Conservation (phyloP, 768 basidiomycete genomes). For the Pholiota molesta region DNA sequence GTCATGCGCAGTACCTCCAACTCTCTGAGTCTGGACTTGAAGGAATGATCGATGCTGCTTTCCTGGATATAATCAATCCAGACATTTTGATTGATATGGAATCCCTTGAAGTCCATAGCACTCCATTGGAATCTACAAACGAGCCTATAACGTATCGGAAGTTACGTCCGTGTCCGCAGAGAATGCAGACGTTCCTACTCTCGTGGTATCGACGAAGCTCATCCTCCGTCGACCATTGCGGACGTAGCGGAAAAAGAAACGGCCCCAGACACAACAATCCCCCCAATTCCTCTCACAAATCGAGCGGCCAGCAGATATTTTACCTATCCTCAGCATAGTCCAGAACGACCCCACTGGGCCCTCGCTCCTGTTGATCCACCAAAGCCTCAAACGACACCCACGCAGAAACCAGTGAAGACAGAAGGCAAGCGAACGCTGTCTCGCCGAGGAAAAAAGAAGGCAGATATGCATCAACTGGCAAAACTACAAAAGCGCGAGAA, state of each 20-base stretch:
- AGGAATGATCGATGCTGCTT: no score
- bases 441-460: slow-evolving; percentile 7
- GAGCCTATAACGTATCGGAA: no score
- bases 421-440: slow-evolving; percentile 5
- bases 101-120: no score
- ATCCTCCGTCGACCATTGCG: neutral
- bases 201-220: neutral
- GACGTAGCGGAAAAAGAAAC: neutral
- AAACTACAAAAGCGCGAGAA: neutral
- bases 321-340: slow-evolving; percentile 23
- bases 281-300: neutral
- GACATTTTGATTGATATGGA: no score
- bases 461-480: neutral
- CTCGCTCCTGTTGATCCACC: slow-evolving; percentile 27
- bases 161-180: neutral
- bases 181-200: neutral
- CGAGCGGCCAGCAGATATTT: neutral
- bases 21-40: no score
- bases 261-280: neutral
- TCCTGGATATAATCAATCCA: no score
- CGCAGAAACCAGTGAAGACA: slow-evolving; percentile 4
- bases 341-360: slow-evolving; percentile 38
- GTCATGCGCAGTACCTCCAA: no score
- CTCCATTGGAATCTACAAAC: no score
- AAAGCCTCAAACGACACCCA: neutral